Base-by-base conservation (phyloP, 805 yeast genomes). In the Cyberlindnera euphorbiiphila region DNA sequence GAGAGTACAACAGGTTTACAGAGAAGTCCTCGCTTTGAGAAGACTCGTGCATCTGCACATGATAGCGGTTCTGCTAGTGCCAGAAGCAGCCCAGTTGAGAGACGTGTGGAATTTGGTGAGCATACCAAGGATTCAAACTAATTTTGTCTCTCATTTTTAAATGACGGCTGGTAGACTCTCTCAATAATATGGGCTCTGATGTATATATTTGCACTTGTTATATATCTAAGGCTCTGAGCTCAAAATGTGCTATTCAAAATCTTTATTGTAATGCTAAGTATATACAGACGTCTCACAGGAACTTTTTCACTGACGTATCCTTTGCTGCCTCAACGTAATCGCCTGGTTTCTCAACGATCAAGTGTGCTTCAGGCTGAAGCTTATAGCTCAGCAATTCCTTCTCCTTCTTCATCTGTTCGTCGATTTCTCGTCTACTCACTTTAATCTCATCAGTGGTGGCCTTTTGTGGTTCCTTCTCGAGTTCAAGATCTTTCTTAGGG, bases 281-380 rank as follows among this genome's bases (percentile, higher is more conserved):
- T 26, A 26, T 26, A 15, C 11, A 20, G 10, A 14, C 4, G 4
- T 8, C 7, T 54, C 46, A 68, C 34, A 68, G 47, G 39, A 68
- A 68, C 42, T 57, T 63, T 9, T 57, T 46, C 2, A 67, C 56
- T 29, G 54, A 54, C 6, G 62, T 62, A n/a, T 56, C 61, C 34
- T 57, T 59, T 3, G 71, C 71, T 6, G 64, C 62, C 7, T 55
- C 60, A 9, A 53, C 56, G 20, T 63, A 53, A 12, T 64, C 69
- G 12, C 72, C 72, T 2, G 71, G 68, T 3, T 42, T 55, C 24
- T 62, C 66, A 13, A 65, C 65, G 11, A 66, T 57, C 5, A 63
- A 41, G 41, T 66, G 70, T 9, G 49, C 41, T 11, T 59, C 60
- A 10, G 66, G 61, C 4, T 57, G 50, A 4, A 64, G 54, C 29